These are phyloP conservation scores for Aspergillus pseudonomiae DNA, from an alignment of 2,329 filamentous ascomycete genomes.

Conservation along the genomic window DNA sequence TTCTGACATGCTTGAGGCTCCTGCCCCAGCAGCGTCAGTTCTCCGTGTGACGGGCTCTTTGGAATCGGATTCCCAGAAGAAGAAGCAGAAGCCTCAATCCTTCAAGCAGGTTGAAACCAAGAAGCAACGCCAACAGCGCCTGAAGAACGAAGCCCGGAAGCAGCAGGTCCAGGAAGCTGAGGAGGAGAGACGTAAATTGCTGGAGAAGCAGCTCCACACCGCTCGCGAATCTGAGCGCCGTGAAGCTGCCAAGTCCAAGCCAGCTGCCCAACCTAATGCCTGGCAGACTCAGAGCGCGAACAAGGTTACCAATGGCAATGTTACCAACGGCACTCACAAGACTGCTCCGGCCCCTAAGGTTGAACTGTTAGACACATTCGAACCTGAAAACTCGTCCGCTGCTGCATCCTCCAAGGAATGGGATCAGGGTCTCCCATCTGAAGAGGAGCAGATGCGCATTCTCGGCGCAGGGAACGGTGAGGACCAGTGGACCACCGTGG, in stretches of 20 bases:
- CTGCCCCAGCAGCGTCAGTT: slow-evolving; percentile 68
- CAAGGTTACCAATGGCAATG: slow-evolving; percentile 26
- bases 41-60: slow-evolving; percentile 74
- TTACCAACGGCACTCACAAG: slow-evolving; percentile 27
- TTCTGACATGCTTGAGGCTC: slow-evolving; percentile 87
- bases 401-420: slow-evolving; percentile 39
- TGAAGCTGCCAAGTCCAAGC: slow-evolving; percentile 58
- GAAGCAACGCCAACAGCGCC: slow-evolving; percentile 91
- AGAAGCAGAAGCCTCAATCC: slow-evolving; percentile 62
- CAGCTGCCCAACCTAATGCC: slow-evolving; percentile 51
- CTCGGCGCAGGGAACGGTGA: slow-evolving; percentile 51
- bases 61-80: slow-evolving; percentile 50
- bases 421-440: slow-evolving; percentile 56
- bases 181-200: slow-evolving; percentile 71
- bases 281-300: slow-evolving; percentile 53
- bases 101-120: slow-evolving; percentile 77
- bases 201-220: slow-evolving; percentile 81
- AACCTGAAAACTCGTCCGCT: slow-evolving; percentile 24
- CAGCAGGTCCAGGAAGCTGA: slow-evolving; percentile 75
- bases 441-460: slow-evolving; percentile 63
- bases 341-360: slow-evolving; percentile 23
- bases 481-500: slow-evolving; percentile 64
- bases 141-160: slow-evolving; percentile 83
- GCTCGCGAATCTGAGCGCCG: slow-evolving; percentile 85
- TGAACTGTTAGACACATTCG: slow-evolving; percentile 49